These are phyloP conservation scores for Trifolium subterraneum DNA, from an alignment of 306 rosid genomes.

Conservation along the genomic window DNA sequence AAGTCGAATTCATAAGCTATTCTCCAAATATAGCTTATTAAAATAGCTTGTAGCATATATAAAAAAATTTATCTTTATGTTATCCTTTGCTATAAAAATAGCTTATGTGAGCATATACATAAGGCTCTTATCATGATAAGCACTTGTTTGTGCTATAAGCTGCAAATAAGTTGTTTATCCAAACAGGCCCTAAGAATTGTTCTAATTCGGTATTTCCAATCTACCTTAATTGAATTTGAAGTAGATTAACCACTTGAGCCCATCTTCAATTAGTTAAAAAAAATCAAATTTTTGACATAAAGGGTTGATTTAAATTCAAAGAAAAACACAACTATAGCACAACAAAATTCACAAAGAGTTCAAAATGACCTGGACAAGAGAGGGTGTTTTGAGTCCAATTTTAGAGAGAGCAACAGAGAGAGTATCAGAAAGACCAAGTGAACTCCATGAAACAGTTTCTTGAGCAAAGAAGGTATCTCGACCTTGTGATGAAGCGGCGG, in stretches of 20 bases:
- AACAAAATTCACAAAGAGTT: not conserved
- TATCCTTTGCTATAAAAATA: no score
- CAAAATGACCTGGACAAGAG: constrained; percentile 70
- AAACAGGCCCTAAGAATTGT: no score
- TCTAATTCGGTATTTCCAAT: no score
- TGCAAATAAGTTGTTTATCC: no score
- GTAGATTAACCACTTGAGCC: not conserved
- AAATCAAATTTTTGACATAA: not conserved
- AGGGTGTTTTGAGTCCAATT: constrained; percentile 79
- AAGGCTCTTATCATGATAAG: no score
- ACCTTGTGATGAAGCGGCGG: constrained; percentile 42
- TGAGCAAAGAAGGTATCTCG: constrained; percentile 76
- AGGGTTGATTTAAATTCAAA: constrained; percentile 2
- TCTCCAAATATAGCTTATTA: no score
- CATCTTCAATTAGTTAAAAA: not conserved
- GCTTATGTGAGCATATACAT: no score
- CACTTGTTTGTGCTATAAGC: no score
- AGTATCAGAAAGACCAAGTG: constrained; percentile 79
- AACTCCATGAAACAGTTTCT: constrained; percentile 77
- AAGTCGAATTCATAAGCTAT: no score
- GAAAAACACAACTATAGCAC: not conserved
- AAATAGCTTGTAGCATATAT: no score
- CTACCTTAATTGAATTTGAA: no score
- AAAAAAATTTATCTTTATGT: no score
- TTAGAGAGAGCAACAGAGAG: constrained; percentile 70